Percentiles rank a stretch among this genome's conserved stretches.
phyloP scores from a whole-genome alignment of 768 basidiomycete genomes.

The Pleurotus platypus region DNA sequence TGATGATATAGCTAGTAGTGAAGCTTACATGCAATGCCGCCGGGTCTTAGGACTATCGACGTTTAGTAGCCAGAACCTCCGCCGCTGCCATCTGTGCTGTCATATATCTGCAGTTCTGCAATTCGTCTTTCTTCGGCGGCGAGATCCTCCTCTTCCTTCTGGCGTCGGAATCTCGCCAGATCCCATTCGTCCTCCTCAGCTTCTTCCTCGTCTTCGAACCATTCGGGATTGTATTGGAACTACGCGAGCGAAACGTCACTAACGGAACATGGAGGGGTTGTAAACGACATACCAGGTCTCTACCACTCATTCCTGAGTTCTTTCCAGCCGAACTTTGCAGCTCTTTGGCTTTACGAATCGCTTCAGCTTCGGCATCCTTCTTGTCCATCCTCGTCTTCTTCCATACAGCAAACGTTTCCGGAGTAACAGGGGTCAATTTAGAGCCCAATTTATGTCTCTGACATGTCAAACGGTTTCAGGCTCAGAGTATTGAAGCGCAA shows the following conservation, averaged over 20 bases:
- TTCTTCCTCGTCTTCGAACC: slow-evolving; percentile 80
- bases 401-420: slow-evolving; percentile 89
- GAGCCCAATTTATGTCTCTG: slow-evolving; percentile 92
- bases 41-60: neutral
- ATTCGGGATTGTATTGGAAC: slow-evolving; percentile 96
- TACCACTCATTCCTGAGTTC: slow-evolving; percentile 88
- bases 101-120: slow-evolving; percentile 31
- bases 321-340: slow-evolving; percentile 83
- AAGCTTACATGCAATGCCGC: neutral
- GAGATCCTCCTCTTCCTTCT: slow-evolving; percentile 59
- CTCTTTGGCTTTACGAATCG: slow-evolving; percentile 77
- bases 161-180: slow-evolving; percentile 49
- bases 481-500: slow-evolving; percentile 2
- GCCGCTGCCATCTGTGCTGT: slow-evolving; percentile 26
- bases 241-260: slow-evolving; percentile 24
- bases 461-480: neutral
- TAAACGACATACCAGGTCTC: slow-evolving; percentile 72
- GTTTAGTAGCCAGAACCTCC: slow-evolving; percentile 14
- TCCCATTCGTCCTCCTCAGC: slow-evolving; percentile 55
- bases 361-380: slow-evolving; percentile 88
- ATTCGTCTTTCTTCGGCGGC: slow-evolving; percentile 53
- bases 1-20: neutral
- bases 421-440: slow-evolving; percentile 90
- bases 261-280: slow-evolving; percentile 4
- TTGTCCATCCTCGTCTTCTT: slow-evolving; percentile 94